phyloP scores from a whole-genome alignment of 345 rosid genomes.

The Erucastrum elatum region DNA sequence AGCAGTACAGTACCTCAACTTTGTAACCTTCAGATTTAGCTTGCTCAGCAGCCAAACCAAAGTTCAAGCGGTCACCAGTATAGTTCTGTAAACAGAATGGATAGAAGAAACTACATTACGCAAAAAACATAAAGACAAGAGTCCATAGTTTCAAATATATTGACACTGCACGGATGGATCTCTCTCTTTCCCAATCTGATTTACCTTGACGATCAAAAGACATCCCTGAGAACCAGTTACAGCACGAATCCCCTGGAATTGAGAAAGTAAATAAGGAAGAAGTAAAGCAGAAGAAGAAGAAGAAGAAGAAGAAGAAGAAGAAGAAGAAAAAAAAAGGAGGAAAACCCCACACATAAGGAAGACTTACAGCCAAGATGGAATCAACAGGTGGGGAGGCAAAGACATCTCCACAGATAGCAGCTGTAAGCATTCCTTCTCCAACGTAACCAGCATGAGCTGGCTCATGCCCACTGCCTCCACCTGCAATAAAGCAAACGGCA shows the following conservation, averaged over 20 bases:
- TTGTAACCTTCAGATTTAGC: constrained; percentile 97
- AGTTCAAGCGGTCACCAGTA: constrained; percentile 95
- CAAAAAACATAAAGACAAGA: constrained; percentile 19
- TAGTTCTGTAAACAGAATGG: constrained; percentile 65
- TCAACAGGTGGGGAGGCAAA: constrained; percentile 95
- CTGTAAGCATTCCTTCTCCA: constrained; percentile 99
- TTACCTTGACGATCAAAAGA: constrained; percentile 90
- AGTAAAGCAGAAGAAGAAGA: too few species aligned
- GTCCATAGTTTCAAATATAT: not conserved
- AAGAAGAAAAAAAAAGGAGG: too few species aligned
- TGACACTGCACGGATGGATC: too few species aligned
- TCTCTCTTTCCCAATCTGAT: not conserved
- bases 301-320: too few species aligned
- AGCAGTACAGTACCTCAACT: constrained; percentile 77
- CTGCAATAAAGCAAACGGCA: constrained; percentile 41
- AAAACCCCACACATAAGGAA: not conserved
- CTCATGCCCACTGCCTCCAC: constrained; percentile 99
- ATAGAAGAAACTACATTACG: constrained; percentile 21
- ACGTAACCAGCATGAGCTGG: constrained; percentile 98
- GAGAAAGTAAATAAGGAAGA: constrained; percentile 16
- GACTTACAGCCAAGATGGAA: constrained; percentile 84
- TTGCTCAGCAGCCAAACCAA: constrained; percentile 99
- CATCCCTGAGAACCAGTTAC: constrained; percentile 98
- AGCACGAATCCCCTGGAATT: constrained; percentile 87
- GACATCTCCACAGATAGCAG: constrained; percentile 93